These are phyloP conservation scores for Coniella vitis DNA, from an alignment of 2,329 filamentous ascomycete genomes.

Conservation along the genomic window DNA sequence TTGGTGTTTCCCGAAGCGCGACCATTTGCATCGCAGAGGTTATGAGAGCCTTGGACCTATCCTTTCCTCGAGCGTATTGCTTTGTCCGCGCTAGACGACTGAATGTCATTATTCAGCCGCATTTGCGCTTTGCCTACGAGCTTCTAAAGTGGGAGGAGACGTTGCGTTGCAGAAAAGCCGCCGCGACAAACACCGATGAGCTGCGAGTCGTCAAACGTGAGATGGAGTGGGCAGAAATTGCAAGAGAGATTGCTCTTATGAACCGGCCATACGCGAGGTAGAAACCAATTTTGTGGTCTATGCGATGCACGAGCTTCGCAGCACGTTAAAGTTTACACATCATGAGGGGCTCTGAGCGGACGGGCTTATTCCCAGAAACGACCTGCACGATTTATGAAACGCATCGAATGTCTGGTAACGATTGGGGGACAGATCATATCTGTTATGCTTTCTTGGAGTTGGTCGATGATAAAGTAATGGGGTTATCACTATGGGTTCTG, in stretches of 20 bases:
- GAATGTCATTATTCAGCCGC: slow-evolving; percentile 97
- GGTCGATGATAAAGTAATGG: background rate
- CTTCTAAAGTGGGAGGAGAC: slow-evolving; percentile 91
- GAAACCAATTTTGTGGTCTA: slow-evolving; percentile 10
- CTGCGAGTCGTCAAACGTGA: slow-evolving; percentile 55
- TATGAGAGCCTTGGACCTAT: slow-evolving; percentile 74
- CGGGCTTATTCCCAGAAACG: background rate
- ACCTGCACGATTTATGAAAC: slow-evolving; percentile 13
- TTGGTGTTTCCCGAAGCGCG: slow-evolving; percentile 89
- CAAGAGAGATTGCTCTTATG: slow-evolving; percentile 89
- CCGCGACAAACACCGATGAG: slow-evolving; percentile 30
- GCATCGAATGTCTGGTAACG: background rate
- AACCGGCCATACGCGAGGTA: slow-evolving; percentile 84
- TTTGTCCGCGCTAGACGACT: slow-evolving; percentile 87
- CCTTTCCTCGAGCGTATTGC: slow-evolving; percentile 90
- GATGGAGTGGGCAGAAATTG: slow-evolving; percentile 84
- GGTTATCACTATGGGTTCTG: background rate
- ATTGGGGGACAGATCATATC: background rate
- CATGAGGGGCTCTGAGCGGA: background rate
- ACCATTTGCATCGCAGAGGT: slow-evolving; percentile 99
- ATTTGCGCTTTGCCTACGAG: slow-evolving; percentile 91
- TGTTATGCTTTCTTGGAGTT: background rate
- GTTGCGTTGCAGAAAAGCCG: slow-evolving; percentile 48
- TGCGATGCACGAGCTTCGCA: background rate
- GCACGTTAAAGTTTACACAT: background rate